Base-by-base conservation (phyloP, 805 yeast species). In the Metschnikowia lochheadii region DNA sequence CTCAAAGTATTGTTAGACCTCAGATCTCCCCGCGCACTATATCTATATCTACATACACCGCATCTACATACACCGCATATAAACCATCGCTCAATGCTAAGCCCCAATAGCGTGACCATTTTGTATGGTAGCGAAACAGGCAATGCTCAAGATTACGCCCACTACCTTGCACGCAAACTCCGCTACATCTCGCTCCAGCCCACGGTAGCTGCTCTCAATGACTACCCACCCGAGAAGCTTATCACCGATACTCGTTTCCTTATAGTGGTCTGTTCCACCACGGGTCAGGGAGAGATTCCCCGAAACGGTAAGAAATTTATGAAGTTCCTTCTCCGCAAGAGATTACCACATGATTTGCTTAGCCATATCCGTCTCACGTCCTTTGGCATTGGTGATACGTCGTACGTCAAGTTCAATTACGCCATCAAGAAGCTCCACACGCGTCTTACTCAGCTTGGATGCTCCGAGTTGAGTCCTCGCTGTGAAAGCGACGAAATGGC, bases 221-320 rank as follows among this genome's bases (percentile, higher is more conserved):
- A 81, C 40, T 81, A 80, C 60, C 80, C 83, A 51, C 65, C 84
- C 40, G 77, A 75, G 56, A 73, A 73, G 49, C 68, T 88, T 45
- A 69, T 80, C 5, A 73, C 81, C 3, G 67, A 70, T 10, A 76
- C 82, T 14, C 60, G 69, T 6, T 66, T 68, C 29, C 70, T 81
- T 47, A 72, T 84, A 20, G 74, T 85, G 0, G 64, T 92, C 2
- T 87, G 95, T 63, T 84, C 97, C 1, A 92, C 99, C 0, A 86
- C 96, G 1, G 98, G 99, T 6, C 97, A 92, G 66, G 99, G 99
- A 26, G 96, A 87, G 54, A 67, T 92, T 33, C 98, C 99, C 0
- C 67, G 86, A 39, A 89, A 89, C 62, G 84, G 86, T 0, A 74
- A 75, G 55, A 81, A 79, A 53, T 80, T 92, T 55, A 87, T 96